Percentiles rank a stretch among this genome's conserved stretches.
phyloP scores from a whole-genome alignment of 768 basidiomycete genomes.

The Xerocomus potaroensis region DNA sequence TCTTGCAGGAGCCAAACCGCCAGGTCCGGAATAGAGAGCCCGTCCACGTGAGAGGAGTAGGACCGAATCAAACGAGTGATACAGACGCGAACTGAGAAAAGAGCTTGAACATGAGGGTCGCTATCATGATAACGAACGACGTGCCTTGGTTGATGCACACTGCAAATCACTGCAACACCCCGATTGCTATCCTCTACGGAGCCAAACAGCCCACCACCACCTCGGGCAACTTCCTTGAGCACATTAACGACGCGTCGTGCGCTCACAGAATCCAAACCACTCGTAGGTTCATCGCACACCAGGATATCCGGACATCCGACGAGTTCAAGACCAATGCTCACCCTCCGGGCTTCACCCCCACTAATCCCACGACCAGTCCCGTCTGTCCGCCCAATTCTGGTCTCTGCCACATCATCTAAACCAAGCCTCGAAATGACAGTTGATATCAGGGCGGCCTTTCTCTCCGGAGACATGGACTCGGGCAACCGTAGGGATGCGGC shows the following conservation, averaged over 20 bases:
- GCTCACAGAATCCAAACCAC: slow-evolving; percentile 83
- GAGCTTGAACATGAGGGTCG: background rate
- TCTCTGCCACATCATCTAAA: slow-evolving; percentile 61
- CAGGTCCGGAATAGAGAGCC: slow-evolving; percentile 75
- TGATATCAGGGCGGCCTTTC: slow-evolving; percentile 64
- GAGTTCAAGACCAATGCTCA: slow-evolving; percentile 87
- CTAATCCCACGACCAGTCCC: slow-evolving; percentile 78
- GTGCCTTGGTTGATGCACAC: slow-evolving; percentile 83
- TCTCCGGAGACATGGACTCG: slow-evolving; percentile 56
- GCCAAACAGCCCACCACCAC: slow-evolving; percentile 24
- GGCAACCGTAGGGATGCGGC: slow-evolving; percentile 83
- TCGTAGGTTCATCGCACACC: slow-evolving; percentile 83
- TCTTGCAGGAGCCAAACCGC: slow-evolving; percentile 62
- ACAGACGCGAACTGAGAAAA: slow-evolving; percentile 63
- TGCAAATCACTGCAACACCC: slow-evolving; percentile 80
- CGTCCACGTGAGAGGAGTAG: slow-evolving; percentile 74
- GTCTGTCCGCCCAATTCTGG: slow-evolving; percentile 62
- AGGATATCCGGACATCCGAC: slow-evolving; percentile 82
- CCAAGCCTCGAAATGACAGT: slow-evolving; percentile 75
- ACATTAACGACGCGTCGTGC: slow-evolving; percentile 77
- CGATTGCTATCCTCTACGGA: slow-evolving; percentile 34
- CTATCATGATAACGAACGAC: slow-evolving; percentile 10
- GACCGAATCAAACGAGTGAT: slow-evolving; percentile 80
- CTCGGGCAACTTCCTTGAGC: slow-evolving; percentile 68
- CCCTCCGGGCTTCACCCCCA: slow-evolving; percentile 87